Base-by-base conservation (phyloP, 73 alveolate species). In the Paramecium pentaurelia region DNA sequence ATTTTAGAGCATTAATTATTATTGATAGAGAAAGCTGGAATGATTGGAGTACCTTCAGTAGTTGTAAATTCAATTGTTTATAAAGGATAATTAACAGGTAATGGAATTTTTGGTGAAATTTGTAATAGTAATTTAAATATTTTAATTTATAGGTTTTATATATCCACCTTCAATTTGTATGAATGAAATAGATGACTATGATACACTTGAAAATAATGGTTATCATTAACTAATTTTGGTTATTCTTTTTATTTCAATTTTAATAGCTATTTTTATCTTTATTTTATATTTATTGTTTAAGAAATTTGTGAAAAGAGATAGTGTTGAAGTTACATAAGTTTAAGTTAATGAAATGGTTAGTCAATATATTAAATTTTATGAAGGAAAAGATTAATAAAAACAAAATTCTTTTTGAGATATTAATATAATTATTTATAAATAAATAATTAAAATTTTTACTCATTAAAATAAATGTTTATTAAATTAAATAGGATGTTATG, bases 81-180 rank as follows among this genome's bases (percentile, higher is more conserved):
- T 12, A 36, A 73, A 37, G 87, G 87, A 8, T 3, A 18, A 73
- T 30, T 73, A 6, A 37, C 87, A 16, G 87, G 60, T 5, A 37
- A 73, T 16, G 87, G 60, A 37, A 73, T 73, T 12, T 73, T 73
- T 20, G 87, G 87, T 37, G 87, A 73, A 38, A 73, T 73, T 73
- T 73, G 87, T 38, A 73, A 73, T n/a, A 40, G 87, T 73, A 73
- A 37, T 60, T 1, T 25, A 3, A 22, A 3, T 0, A 49, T 49
- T 12, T 2, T 20, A 3, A 60, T 27, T 16, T 1, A 3, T 64
- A 64, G 84, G 84, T 27, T 64, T 32, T 34, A 28, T 1, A 28
- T 9, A 10, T 32, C 51, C 84, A 4, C 84, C 84, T 64, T 28
- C 84, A 32, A 3, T n/a, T 64, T 64, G 84, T 20, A 64, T 16